These are phyloP conservation scores for Umbilicaria muhlenbergii DNA, from an alignment of 495 filamentous ascomycete genomes.

Conservation along the genomic window DNA sequence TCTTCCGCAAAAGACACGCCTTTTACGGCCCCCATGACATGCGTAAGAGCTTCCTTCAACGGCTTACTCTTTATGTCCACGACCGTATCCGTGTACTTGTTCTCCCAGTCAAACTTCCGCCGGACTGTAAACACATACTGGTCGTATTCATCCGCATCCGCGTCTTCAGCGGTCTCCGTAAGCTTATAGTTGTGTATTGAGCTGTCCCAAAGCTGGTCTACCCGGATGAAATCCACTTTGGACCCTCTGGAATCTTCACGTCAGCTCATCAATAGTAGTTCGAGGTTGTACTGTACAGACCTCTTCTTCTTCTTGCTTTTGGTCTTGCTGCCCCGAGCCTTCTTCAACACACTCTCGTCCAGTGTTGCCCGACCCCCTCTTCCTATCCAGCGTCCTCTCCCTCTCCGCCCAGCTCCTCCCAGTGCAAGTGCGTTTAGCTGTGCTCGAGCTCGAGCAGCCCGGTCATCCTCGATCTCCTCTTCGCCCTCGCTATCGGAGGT, in stretches of 20 bases:
- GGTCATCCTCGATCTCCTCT: conserved; percentile 8
- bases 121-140: conserved; percentile 79
- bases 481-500: conserved; percentile 16
- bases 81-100: conserved; percentile 62
- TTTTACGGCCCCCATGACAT: conserved; percentile 70
- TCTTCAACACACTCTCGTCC: conserved; percentile 29
- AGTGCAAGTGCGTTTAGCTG: background rate
- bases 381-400: background rate
- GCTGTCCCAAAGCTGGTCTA: conserved; percentile 73
- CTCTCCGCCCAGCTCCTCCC: conserved; percentile 1
- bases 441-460: background rate
- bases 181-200: conserved; percentile 72
- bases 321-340: conserved; percentile 28
- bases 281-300: conserved; percentile 12
- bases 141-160: conserved; percentile 60
- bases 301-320: conserved; percentile 30
- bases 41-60: conserved; percentile 54
- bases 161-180: conserved; percentile 61
- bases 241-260: conserved; percentile 29
- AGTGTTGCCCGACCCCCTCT: conserved; percentile 2
- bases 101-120: conserved; percentile 75
- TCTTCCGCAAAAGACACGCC: conserved; percentile 70
- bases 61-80: conserved; percentile 79
- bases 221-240: conserved; percentile 69
- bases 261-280: conserved; percentile 4